Evolutionary conservation across 2,329 filamentous ascomycete genomes (phyloP), one percentile per base, ranked within the genome.

Genomic region (Diaporthe sp.): DNA sequence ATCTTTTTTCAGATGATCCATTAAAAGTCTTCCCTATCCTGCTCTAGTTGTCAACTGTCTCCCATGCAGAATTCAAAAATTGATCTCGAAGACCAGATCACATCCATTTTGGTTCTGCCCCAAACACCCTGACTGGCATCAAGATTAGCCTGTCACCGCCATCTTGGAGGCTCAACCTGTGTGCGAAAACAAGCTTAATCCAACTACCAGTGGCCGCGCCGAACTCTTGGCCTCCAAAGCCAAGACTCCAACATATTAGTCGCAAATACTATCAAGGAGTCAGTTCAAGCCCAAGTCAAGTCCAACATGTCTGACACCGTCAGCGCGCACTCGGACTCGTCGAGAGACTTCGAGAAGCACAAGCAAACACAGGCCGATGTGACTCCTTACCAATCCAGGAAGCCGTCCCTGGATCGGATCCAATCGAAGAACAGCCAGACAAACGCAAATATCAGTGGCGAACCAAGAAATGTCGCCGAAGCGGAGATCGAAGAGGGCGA

Each of bases 401-500:
- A 72, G 25, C 73, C 75, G 10, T 80, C 79, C 8, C 74, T 82
- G 51, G 78, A 80, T 55, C 80, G 80, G 60, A 81, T 82, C 37
- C 78, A 80, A 15, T 83, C 83, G 9, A 82, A 82, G 71, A 81
- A 82, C 72, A 78, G 79, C 51, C 78, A 81, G 39, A 84, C 84
- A 28, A 82, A 83, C 25, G 83, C 83, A 72, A 84, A 84, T 73
- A 81, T 81, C 60, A 80, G 79, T 72, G 80, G 81, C 5, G 81
- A 85, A 61, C 81, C 82, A 7, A 73, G 75, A 70, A 82, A 82
- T 19, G 80, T 80, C 37, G 79, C 79, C 53, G 76, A 79, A 6
- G 79, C 81, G 42, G 82, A 85, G 72, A 80, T 85, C 71, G 72
- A 71, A 44, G 57, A 74, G 57, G 37, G 34, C 39, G 85, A 87